Conservation (phyloP, 345 rosid species). For the Eucalyptus lansdowneana region DNA sequence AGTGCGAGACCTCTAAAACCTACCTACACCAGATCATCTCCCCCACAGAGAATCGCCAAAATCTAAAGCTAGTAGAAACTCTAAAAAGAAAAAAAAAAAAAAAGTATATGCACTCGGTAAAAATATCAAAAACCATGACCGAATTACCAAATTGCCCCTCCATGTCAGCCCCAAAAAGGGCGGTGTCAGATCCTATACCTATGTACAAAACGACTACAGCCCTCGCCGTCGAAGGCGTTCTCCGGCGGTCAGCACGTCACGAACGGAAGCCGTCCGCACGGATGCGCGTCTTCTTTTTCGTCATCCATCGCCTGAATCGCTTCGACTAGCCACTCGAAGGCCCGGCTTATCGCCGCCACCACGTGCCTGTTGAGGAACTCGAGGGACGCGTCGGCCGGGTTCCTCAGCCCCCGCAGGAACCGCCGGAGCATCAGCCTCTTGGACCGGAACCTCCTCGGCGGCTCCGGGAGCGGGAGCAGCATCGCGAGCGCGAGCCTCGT, state of each 20-base stretch:
- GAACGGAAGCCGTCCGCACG: neutral
- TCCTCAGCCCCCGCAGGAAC: neutral
- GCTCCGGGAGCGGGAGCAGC: neutral
- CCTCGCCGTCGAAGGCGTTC: neutral
- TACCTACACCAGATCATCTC: neutral
- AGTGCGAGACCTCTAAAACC: neutral
- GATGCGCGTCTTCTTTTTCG: neutral
- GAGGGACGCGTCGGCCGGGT: neutral
- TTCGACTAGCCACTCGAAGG: neutral
- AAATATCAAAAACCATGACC: neutral
- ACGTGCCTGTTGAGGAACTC: neutral
- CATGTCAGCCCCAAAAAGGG: neutral
- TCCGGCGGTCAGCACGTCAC: neutral
- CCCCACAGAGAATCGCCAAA: neutral
- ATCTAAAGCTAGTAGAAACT: neutral
- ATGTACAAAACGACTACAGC: neutral
- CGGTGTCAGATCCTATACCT: neutral
- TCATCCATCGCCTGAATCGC: neutral
- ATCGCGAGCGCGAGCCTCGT: neutral
- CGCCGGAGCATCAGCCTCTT: neutral
- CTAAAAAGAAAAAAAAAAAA: fast-evolving
- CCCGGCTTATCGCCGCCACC: neutral
- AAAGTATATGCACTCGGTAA: neutral
- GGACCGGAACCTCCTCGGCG: neutral
- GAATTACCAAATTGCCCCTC: neutral